Evolutionary conservation across 2,329 filamentous ascomycete genomes (phyloP).

Genomic region (Penicillium oxalicum): DNA sequence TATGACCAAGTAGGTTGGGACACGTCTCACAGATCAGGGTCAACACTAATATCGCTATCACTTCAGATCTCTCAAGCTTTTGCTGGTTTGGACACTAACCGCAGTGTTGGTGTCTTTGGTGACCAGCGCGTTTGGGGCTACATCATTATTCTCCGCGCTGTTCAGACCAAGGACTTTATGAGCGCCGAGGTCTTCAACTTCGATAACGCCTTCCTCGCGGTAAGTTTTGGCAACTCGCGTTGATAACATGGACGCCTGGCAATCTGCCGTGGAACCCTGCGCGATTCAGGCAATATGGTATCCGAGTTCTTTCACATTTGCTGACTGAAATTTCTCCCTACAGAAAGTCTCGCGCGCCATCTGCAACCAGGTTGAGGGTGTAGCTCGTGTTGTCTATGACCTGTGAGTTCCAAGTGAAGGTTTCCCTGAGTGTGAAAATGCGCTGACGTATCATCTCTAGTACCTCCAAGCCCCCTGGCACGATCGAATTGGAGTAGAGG

Average conservation of each 20-base stretch:
- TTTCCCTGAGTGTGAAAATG: background rate
- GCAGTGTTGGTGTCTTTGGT: slow-evolving; percentile 52
- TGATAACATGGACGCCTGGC: background rate
- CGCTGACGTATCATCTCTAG: slow-evolving; percentile 5
- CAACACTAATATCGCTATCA: slow-evolving; percentile 3
- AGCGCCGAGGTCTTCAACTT: slow-evolving; percentile 66
- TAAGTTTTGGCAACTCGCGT: slow-evolving; percentile 20
- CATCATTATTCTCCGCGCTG: slow-evolving; percentile 42
- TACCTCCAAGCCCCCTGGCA: slow-evolving; percentile 20
- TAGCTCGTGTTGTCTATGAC: slow-evolving; percentile 66
- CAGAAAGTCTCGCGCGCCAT: slow-evolving; percentile 61
- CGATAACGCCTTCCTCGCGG: slow-evolving; percentile 55
- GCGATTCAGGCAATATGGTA: background rate
- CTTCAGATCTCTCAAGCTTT: slow-evolving; percentile 58
- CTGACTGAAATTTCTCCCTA: slow-evolving; percentile 32
- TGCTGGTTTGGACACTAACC: slow-evolving; percentile 60
- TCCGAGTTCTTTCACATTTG: background rate
- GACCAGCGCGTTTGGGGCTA: slow-evolving; percentile 57
- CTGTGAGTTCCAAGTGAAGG: slow-evolving; percentile 18
- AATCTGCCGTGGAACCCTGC: background rate
- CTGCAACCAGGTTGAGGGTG: slow-evolving; percentile 68
- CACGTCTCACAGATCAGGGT: background rate
- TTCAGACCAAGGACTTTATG: slow-evolving; percentile 66
- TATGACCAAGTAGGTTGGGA: slow-evolving; percentile 38
- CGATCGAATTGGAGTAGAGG: slow-evolving; percentile 23